Conservation (phyloP, 768 basidiomycete species). For the Chalciporus sphaerocephalus region DNA sequence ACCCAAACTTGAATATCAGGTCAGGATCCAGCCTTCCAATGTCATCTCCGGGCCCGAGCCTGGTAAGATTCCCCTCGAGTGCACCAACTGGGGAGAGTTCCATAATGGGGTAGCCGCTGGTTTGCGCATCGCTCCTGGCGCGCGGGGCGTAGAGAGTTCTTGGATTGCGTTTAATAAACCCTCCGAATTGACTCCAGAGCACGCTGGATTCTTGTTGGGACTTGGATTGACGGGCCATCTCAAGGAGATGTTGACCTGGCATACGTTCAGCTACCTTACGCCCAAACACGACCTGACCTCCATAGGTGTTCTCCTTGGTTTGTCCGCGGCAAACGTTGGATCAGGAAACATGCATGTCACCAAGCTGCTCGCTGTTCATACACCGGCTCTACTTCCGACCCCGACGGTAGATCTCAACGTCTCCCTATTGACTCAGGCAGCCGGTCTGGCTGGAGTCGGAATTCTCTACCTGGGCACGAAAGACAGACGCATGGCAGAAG, state of each 20-base stretch:
- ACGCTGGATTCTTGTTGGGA: constrained; percentile 94
- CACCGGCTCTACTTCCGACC: constrained; percentile 85
- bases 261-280: constrained; percentile 91
- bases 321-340: constrained; percentile 86
- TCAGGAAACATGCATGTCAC: constrained; percentile 84
- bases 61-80: constrained; percentile 72
- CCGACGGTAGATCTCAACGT: constrained; percentile 88
- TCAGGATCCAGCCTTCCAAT: constrained; percentile 73
- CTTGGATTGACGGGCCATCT: constrained; percentile 91
- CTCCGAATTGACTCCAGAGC: constrained; percentile 81
- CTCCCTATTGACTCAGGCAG: constrained; percentile 82
- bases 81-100: constrained; percentile 90
- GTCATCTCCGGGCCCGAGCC: constrained; percentile 57
- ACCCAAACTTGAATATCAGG: constrained; percentile 72
- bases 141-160: constrained; percentile 77
- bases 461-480: constrained; percentile 85
- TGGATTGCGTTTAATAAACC: constrained; percentile 98
- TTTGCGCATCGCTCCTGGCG: constrained; percentile 73
- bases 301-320: constrained; percentile 88
- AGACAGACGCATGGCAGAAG: constrained; percentile 89
- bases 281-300: constrained; percentile 96
- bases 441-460: constrained; percentile 84
- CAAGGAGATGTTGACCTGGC: constrained; percentile 86
- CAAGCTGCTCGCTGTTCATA: constrained; percentile 87
- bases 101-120: constrained; percentile 96